Conservation (phyloP, 305 asterid species). For the Salvia sclarea region DNA sequence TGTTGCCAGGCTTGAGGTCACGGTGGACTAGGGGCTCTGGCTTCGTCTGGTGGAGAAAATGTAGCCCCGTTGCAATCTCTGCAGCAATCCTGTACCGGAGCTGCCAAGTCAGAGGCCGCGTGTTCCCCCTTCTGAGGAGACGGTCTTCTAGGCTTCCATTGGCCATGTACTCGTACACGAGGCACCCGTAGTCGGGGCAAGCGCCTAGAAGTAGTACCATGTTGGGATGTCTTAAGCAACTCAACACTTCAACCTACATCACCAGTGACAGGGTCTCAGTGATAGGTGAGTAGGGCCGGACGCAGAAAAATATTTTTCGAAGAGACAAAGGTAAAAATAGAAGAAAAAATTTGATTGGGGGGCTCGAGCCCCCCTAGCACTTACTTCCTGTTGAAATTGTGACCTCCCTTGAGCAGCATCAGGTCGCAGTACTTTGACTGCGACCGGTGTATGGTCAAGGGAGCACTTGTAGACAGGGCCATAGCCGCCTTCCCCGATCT, state of each 20-base stretch:
- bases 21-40: no score
- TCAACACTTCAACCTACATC: slow-evolving; percentile 73
- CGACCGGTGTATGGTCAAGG: slow-evolving; percentile 88
- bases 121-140: slow-evolving; percentile 50
- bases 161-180: slow-evolving; percentile 83
- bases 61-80: no score
- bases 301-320: no score
- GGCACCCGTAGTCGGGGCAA: slow-evolving; percentile 93
- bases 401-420: slow-evolving; percentile 91
- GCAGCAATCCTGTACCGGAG: slow-evolving; percentile 73
- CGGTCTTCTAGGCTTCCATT: slow-evolving; percentile 95
- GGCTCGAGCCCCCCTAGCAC: no score
- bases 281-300: no score
- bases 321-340: no score
- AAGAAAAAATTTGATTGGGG: no score
- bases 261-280: background rate
- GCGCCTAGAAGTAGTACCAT: slow-evolving; percentile 94
- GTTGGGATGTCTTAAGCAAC: slow-evolving; percentile 89
- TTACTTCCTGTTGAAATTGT: slow-evolving; percentile 86
- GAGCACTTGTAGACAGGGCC: slow-evolving; percentile 85
- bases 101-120: slow-evolving; percentile 72
- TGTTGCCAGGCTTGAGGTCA: no score
- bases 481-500: slow-evolving; percentile 94
- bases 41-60: no score
- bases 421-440: slow-evolving; percentile 78